These are phyloP conservation scores for Trypethelium eluteriae DNA, from an alignment of 495 filamentous ascomycete genomes.

Conservation along the genomic window DNA sequence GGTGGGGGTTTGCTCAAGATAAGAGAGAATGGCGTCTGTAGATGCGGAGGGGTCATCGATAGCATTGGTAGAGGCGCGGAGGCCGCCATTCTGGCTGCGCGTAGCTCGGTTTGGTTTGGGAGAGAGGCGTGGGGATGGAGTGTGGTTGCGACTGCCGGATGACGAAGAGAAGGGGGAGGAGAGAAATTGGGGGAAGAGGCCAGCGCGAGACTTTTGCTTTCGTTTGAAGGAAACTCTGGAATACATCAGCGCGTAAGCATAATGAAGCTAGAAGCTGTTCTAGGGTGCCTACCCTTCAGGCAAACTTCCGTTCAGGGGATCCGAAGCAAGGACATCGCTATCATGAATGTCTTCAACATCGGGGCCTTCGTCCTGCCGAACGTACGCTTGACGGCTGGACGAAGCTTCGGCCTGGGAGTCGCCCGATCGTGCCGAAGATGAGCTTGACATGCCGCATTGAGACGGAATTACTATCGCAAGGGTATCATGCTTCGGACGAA, in stretches of 20 bases:
- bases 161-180: constrained; percentile 33
- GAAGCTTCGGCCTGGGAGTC: constrained; percentile 32
- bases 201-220: constrained; percentile 58
- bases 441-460: constrained; percentile 32
- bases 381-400: constrained; percentile 30
- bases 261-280: neutral
- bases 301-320: constrained; percentile 29
- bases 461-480: neutral
- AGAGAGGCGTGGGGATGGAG: constrained; percentile 22
- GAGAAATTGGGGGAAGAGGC: constrained; percentile 52
- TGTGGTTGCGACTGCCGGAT: constrained; percentile 22
- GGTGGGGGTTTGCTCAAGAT: constrained; percentile 25
- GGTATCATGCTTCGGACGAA: constrained; percentile 1
- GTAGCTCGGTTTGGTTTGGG: constrained; percentile 10
- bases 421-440: constrained; percentile 30
- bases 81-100: constrained; percentile 14
- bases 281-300: constrained; percentile 25
- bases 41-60: constrained; percentile 26
- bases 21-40: constrained; percentile 35
- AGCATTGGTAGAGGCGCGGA: neutral
- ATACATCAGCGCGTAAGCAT: neutral
- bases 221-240: constrained; percentile 73
- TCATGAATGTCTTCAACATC: constrained; percentile 31
- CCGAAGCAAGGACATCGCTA: constrained; percentile 29
- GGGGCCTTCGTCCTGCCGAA: constrained; percentile 26